These are phyloP conservation scores for Bruguiera gymnorhiza DNA, from an alignment of 345 rosid genomes.

Conservation along the genomic window DNA sequence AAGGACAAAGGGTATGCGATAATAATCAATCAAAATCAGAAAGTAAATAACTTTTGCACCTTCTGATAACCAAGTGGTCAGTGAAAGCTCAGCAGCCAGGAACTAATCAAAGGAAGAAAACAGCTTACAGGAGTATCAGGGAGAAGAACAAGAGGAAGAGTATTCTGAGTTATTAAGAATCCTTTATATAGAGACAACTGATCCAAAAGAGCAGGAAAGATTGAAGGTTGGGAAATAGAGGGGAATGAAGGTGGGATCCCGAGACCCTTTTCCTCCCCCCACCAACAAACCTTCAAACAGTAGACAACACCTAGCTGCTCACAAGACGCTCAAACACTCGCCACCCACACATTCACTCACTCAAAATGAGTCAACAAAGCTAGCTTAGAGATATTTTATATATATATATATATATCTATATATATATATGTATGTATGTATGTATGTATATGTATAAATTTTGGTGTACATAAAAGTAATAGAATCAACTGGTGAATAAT, in stretches of 20 bases:
- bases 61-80: conserved; percentile 1
- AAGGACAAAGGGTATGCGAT: not conserved
- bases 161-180: too few species aligned
- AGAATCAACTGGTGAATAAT: too few species aligned
- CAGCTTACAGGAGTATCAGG: not conserved
- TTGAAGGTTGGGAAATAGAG: not conserved
- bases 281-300: conserved; percentile 29
- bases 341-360: too few species aligned
- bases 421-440: too few species aligned
- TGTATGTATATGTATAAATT: too few species aligned
- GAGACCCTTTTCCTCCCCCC: not conserved
- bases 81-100: conserved; percentile 2
- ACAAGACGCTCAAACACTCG: too few species aligned
- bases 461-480: too few species aligned
- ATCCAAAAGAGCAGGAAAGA: not conserved
- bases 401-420: too few species aligned
- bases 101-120: not conserved
- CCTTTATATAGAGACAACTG: not conserved
- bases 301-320: too few species aligned
- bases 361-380: too few species aligned
- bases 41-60: conserved; percentile 11
- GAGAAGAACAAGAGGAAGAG: not conserved
- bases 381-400: too few species aligned
- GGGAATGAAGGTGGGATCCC: not conserved
- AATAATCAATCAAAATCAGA: not conserved